phyloP scores from a whole-genome alignment of 2,329 filamentous ascomycete genomes.

The Colletotrichum spinosum region DNA sequence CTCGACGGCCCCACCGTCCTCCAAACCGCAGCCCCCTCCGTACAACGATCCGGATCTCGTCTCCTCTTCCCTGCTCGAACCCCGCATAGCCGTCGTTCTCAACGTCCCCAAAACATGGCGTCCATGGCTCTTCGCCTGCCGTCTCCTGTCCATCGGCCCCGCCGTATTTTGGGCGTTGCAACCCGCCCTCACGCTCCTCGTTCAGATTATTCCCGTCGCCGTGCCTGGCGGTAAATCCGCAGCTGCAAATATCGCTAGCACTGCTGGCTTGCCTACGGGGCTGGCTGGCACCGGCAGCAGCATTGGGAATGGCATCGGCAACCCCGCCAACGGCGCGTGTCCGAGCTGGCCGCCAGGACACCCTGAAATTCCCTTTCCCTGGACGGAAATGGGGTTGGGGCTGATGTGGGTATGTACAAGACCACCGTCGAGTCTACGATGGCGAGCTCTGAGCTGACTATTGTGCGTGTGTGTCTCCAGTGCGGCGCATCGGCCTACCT shows the following conservation, averaged over 20 bases:
- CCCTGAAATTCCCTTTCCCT: slow-evolving; percentile 46
- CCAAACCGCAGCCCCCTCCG: slow-evolving; percentile 8
- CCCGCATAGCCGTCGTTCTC: slow-evolving; percentile 81
- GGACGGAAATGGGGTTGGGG: slow-evolving; percentile 78
- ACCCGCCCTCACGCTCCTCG: slow-evolving; percentile 75
- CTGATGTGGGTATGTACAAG: slow-evolving; percentile 74
- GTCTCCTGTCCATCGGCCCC: slow-evolving; percentile 78
- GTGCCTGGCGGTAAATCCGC: slow-evolving; percentile 39
- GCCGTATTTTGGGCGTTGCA: slow-evolving; percentile 79
- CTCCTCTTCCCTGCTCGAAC: slow-evolving; percentile 69
- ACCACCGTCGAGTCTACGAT: background rate
- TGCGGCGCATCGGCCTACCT: slow-evolving; percentile 82
- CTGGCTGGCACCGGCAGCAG: slow-evolving; percentile 41
- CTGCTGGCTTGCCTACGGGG: slow-evolving; percentile 52
- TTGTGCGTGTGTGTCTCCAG: slow-evolving; percentile 52
- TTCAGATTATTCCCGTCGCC: slow-evolving; percentile 65
- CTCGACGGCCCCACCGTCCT: background rate
- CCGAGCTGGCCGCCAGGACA: slow-evolving; percentile 31
- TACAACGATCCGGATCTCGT: slow-evolving; percentile 29
- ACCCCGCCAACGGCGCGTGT: slow-evolving; percentile 46
- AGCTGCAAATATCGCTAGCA: slow-evolving; percentile 39
- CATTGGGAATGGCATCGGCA: slow-evolving; percentile 13
- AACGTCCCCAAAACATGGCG: slow-evolving; percentile 81
- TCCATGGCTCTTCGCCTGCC: slow-evolving; percentile 76
- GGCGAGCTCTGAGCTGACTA: slow-evolving; percentile 20